Evolutionary conservation across 2,329 filamentous ascomycete genomes (phyloP), one percentile per base, ranked within the genome.

Genomic region (Mycocentrospora acerina): DNA sequence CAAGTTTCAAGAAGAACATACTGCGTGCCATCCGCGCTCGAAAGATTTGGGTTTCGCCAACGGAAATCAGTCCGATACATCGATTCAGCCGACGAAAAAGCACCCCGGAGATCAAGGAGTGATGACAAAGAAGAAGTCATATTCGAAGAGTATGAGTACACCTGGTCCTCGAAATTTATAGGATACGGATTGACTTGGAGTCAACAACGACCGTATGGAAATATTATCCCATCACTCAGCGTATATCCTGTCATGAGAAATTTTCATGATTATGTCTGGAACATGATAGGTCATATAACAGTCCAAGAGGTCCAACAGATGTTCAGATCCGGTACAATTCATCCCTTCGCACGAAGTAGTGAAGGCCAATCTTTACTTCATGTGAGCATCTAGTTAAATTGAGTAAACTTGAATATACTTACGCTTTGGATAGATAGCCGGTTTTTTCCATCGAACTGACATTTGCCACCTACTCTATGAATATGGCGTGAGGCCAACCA

Each of bases 271-370:
- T 14, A 26, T 4, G 2, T 28, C 7, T 16, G 9, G 8, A 12
- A 14, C 7, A 4, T 34, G 7, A 14, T 43, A 5, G 1, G 4
- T 1, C 13, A 7, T 24, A 32, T 18, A 1, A 40, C 19, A 13
- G 11, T 49, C 9, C 9, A 30, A 12, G 37, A 45, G 2, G 11
- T 47, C 5, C 48, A 46, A 15, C 27, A 37, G 31, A 15, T 14
- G 7, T 39, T 52, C 9, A n/a, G 14, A 16, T 38, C 37, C 1
- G 37, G 40, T 7, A 16, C 2, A 5, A 7, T 52, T 14, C 48
- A 49, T 32, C 42, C 48, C 9, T 43, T 32, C 28, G 37, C 34
- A n/a, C 42, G 40, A 13, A 28, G 40, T 22, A 7, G 14, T n/a
- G 10, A n/a, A 14, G 40, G 33, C 2, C 2, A 12, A 6, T 41